phyloP scores from a whole-genome alignment of 148 eudicot genomes.

The Persicaria tinctoria region DNA sequence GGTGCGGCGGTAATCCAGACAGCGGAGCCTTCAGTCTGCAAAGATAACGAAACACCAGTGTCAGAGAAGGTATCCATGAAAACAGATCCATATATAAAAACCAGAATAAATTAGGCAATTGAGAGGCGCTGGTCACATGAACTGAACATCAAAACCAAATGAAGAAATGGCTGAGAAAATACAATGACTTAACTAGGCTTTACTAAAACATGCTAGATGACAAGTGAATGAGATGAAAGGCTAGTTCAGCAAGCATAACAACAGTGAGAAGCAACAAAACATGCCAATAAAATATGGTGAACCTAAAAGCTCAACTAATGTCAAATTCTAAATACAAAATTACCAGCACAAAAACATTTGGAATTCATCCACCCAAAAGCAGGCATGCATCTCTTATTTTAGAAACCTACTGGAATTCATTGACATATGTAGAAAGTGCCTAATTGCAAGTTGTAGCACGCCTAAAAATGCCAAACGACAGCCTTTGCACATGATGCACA shows the following conservation, averaged over 20 bases:
- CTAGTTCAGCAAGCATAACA: not conserved
- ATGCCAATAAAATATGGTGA: not conserved
- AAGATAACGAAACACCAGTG: not conserved
- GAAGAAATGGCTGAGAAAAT: too few relatives aligned
- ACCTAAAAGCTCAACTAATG: not conserved
- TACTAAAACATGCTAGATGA: too few relatives aligned
- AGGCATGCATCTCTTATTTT: too few relatives aligned
- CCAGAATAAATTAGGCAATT: not conserved
- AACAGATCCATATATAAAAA: not conserved
- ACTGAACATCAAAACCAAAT: too few relatives aligned
- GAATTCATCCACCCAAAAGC: too few relatives aligned
- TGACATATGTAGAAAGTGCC: too few relatives aligned
- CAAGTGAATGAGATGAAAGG: too few relatives aligned
- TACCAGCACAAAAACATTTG: too few relatives aligned
- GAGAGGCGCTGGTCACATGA: too few relatives aligned
- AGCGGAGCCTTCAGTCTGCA: conserved; percentile 73
- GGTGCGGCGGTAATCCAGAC: conserved; percentile 63
- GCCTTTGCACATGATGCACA: not conserved
- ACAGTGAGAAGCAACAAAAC: not conserved
- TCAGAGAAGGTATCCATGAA: not conserved
- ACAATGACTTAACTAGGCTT: not conserved
- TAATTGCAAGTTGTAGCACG: too few relatives aligned
- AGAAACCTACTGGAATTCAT: too few relatives aligned
- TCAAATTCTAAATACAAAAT: not conserved
- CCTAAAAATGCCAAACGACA: not conserved